These are phyloP conservation scores for Secale cereale DNA, from an alignment of 176 grass and related monocot genomes.

Conservation along the genomic window DNA sequence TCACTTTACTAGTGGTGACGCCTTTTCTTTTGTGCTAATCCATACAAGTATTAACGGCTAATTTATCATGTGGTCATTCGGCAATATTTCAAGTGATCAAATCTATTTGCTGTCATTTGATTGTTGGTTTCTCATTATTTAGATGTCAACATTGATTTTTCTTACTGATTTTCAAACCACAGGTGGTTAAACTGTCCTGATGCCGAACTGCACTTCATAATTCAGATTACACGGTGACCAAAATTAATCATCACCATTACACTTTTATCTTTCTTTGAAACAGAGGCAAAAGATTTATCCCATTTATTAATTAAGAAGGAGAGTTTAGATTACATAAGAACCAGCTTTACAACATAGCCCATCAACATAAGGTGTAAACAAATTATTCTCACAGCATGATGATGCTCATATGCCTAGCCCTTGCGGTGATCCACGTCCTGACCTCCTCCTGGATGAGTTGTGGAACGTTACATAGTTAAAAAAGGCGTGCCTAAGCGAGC, in stretches of 20 bases:
- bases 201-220: not conserved
- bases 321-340: too few relatives aligned
- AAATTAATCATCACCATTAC: not conserved
- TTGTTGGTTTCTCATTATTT: not conserved
- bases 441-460: too few relatives aligned
- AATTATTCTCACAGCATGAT: too few relatives aligned
- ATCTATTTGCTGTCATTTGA: not conserved
- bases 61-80: not conserved
- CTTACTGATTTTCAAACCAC: not conserved
- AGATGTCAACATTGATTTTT: not conserved
- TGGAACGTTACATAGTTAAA: too few relatives aligned
- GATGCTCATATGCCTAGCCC: too few relatives aligned
- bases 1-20: not conserved
- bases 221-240: not conserved
- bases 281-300: too few relatives aligned
- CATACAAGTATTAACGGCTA: not conserved
- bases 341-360: too few relatives aligned
- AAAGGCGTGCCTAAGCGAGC: too few relatives aligned
- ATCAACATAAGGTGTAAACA: too few relatives aligned
- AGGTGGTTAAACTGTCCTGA: not conserved
- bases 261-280: too few relatives aligned
- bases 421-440: too few relatives aligned
- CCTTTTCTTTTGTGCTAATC: constrained; percentile 27
- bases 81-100: not conserved
- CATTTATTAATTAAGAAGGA: too few relatives aligned